Conservation (phyloP, 1,284 basidiomycete genomes). For the Trametes polyzona region DNA sequence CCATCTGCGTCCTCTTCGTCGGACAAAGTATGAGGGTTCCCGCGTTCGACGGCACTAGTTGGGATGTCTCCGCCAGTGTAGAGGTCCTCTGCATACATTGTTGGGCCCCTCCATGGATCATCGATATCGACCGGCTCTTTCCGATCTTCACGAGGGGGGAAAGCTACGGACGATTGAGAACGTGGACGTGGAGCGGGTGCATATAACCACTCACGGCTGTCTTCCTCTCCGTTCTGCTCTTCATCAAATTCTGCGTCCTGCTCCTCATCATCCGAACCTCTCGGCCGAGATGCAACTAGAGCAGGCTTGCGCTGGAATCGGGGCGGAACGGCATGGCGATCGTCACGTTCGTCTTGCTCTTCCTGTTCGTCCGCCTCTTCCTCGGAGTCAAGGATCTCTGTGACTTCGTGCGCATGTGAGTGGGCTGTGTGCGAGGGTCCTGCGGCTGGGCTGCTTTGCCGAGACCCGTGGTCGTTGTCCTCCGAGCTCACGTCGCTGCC, state of each 20-base stretch:
- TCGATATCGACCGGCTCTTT: slow-evolving; percentile 29
- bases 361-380: slow-evolving; percentile 25
- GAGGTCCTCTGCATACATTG: slow-evolving; percentile 53
- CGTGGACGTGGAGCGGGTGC: too few species aligned
- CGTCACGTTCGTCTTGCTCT: slow-evolving; percentile 1
- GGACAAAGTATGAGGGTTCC: slow-evolving; percentile 12
- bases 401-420: slow-evolving; percentile 7
- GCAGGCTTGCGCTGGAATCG: slow-evolving; percentile 20
- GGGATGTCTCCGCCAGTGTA: slow-evolving; percentile 37
- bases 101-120: slow-evolving; percentile 54
- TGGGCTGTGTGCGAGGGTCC: not conserved
- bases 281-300: not conserved
- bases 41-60: not conserved
- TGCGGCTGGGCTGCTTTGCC: slow-evolving; percentile 8
- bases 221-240: slow-evolving; percentile 28
- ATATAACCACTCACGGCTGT: slow-evolving; percentile 22
- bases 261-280: not conserved
- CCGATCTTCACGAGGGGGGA: slow-evolving; percentile 17
- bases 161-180: not conserved
- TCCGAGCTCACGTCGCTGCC: slow-evolving; percentile 14
- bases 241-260: slow-evolving; percentile 1
- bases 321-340: slow-evolving; percentile 9
- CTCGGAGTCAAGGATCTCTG: slow-evolving; percentile 24
- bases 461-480: slow-evolving; percentile 17
- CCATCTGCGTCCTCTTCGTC: slow-evolving; percentile 20